A percentile compares a stretch with the other conserved stretches of the same genome.
Conservation (phyloP, 176 grass and related monocot species). For the Cocos nucifera region DNA sequence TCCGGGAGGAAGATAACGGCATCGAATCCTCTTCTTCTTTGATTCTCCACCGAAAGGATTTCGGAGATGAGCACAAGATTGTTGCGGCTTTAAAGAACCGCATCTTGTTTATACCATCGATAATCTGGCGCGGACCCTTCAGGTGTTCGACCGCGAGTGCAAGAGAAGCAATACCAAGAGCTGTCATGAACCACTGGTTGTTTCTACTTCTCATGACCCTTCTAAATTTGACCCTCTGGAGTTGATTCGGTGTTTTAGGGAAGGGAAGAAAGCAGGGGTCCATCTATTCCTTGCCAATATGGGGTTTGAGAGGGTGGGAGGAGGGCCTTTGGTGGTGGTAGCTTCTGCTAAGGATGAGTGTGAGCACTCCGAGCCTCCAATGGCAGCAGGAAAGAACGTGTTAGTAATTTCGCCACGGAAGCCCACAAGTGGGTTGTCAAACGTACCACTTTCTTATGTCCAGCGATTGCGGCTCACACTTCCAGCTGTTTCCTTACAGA, state of each 20-base stretch:
- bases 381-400: constrained; percentile 16
- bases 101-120: constrained; percentile 66
- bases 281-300: constrained; percentile 67
- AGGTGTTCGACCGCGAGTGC: constrained; percentile 28
- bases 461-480: constrained; percentile 63
- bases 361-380: not conserved
- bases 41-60: not conserved
- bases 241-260: constrained; percentile 40
- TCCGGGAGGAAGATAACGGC: constrained; percentile 4
- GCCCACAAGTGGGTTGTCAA: constrained; percentile 44
- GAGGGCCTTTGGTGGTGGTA: constrained; percentile 14
- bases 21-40: not conserved
- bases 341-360: constrained; percentile 30
- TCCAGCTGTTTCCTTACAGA: constrained; percentile 59
- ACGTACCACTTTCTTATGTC: constrained; percentile 68
- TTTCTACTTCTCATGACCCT: not conserved
- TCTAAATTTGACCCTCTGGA: constrained; percentile 26
- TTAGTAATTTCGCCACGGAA: constrained; percentile 33
- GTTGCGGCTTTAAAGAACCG: constrained; percentile 30
- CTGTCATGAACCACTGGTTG: not conserved
- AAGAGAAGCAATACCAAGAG: constrained; percentile 27
- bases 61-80: constrained; percentile 1
- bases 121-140: constrained; percentile 49
- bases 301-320: constrained; percentile 57
- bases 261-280: constrained; percentile 62